Evolutionary conservation across 345 rosid genomes (phyloP), one percentile per base, ranked within the genome.

Genomic region (Cardiospermum halicacabum): DNA sequence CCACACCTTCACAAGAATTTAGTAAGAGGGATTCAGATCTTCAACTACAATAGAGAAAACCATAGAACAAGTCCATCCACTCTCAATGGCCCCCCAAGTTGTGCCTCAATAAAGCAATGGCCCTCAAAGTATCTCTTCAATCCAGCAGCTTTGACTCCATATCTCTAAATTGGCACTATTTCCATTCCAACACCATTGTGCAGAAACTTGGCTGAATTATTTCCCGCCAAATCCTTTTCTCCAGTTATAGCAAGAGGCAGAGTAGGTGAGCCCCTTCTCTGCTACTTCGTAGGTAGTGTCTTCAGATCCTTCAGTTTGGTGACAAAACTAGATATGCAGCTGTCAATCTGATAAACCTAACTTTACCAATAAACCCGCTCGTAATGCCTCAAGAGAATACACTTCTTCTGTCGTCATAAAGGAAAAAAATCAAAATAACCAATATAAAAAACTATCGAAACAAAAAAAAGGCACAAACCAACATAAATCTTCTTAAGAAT

Each of bases 321-420:
- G 98, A 75, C 96, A 92, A 58, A 92, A 92, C 98, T 96, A 92
- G 96, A 92, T 92, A 82, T 87, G 98, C 66, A 92, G 59, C 80
- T 92, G 98, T 67, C 98, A 71, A 64, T 89, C 96, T 16, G 98
- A 81, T 4, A 92, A 87, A 45, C 86, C 96, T 63, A 92, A 72
- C 60, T 89, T 79, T 43, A 60, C 81, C 32, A 96, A 89, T 18
- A 92, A 85, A 76, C 87, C 88, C 40, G 77, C 92, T 57, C 96
- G 69, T 57, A 76, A 42, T 60, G 80, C 79, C 77, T 92, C 98
- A 3, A 92, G 76, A 6, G 96, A 96, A 69, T 92, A 89, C 49
- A 80, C 72, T 68, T 89, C 92, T 73, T 66, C 96, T 92, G 76
- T 58, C 64, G 48, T 15, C 39, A 34, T 5, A 34, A 7, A 34